Evolutionary conservation across 2,329 filamentous ascomycete genomes (phyloP).

Genomic region (Monosporascus sp.): DNA sequence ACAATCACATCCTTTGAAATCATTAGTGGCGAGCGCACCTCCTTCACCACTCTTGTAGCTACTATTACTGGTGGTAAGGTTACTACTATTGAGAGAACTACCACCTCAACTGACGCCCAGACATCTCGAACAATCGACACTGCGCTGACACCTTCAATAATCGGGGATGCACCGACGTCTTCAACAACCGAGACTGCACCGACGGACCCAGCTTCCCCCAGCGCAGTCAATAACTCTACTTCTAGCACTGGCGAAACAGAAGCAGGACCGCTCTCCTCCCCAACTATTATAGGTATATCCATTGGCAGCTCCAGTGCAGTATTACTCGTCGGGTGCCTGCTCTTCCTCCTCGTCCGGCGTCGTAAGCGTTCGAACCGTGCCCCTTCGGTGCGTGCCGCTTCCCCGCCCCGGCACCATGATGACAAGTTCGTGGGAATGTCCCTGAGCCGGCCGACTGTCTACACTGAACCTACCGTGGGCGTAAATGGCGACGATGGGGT

Average conservation of each 20-base stretch:
- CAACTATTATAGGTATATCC: not conserved
- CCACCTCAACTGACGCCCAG: no score
- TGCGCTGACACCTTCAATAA: no score
- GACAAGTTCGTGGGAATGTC: conserved; percentile 6
- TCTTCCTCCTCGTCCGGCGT: not conserved
- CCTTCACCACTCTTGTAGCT: no score
- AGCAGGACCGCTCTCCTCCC: not conserved
- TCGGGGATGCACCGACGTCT: no score
- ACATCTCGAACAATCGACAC: no score
- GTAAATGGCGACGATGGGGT: conserved; percentile 25
- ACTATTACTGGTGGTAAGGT: no score
- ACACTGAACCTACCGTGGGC: not conserved
- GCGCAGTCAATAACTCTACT: not conserved
- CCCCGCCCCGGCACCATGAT: conserved; percentile 4
- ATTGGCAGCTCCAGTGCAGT: not conserved
- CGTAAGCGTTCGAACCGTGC: not conserved
- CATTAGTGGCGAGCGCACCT: not conserved
- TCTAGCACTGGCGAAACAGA: not conserved
- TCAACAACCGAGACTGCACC: no score
- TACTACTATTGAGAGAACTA: no score
- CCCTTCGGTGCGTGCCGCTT: conserved; percentile 1
- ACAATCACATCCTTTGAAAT: not conserved
- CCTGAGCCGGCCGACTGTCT: not conserved
- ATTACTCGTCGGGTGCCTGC: not conserved
- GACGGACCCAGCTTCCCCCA: not conserved